Percentiles rank a stretch among this genome's conserved stretches.
These are phyloP conservation scores for Thraustochytrium striatum DNA, from an alignment of 352 stramenopile species.

Conservation along the genomic window DNA sequence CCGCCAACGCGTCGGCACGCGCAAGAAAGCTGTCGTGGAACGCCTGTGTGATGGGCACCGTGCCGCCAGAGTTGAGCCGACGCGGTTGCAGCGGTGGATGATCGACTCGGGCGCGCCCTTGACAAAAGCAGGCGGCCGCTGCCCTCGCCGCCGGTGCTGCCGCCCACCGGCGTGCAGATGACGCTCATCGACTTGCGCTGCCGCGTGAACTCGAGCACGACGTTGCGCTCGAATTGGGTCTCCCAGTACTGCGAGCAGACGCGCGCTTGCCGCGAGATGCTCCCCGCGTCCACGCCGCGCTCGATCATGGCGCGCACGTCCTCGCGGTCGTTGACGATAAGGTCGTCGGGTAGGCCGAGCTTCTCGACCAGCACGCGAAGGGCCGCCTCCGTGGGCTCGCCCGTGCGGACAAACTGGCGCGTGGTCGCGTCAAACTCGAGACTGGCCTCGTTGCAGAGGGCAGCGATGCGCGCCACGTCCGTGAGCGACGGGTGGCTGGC, in stretches of 20 bases:
- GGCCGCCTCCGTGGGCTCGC: slow-evolving; percentile 86
- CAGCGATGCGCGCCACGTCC: slow-evolving; percentile 51
- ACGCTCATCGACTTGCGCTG: slow-evolving; percentile 98
- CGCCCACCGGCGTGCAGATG: slow-evolving; percentile 61
- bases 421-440: slow-evolving; percentile 56
- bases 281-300: background rate
- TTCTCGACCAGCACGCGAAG: slow-evolving; percentile 90
- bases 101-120: slow-evolving; percentile 97
- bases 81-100: slow-evolving; percentile 86
- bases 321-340: slow-evolving; percentile 39
- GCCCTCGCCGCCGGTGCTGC: background rate
- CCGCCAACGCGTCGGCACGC: slow-evolving; percentile 75
- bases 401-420: slow-evolving; percentile 21
- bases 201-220: slow-evolving; percentile 91
- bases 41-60: slow-evolving; percentile 82
- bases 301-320: slow-evolving; percentile 20
- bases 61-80: slow-evolving; percentile 83
- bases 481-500: slow-evolving; percentile 1
- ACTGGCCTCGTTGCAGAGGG: slow-evolving; percentile 92
- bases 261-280: background rate
- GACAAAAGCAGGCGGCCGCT: slow-evolving; percentile 90
- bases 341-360: slow-evolving; percentile 70
- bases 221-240: slow-evolving; percentile 74
- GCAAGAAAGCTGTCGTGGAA: slow-evolving; percentile 65
- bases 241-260: slow-evolving; percentile 33